A percentile compares a stretch with the other conserved stretches of the same genome.
These are phyloP conservation scores for Parastagonospora avenae DNA, from an alignment of 2,329 filamentous ascomycete species.

Conservation along the genomic window DNA sequence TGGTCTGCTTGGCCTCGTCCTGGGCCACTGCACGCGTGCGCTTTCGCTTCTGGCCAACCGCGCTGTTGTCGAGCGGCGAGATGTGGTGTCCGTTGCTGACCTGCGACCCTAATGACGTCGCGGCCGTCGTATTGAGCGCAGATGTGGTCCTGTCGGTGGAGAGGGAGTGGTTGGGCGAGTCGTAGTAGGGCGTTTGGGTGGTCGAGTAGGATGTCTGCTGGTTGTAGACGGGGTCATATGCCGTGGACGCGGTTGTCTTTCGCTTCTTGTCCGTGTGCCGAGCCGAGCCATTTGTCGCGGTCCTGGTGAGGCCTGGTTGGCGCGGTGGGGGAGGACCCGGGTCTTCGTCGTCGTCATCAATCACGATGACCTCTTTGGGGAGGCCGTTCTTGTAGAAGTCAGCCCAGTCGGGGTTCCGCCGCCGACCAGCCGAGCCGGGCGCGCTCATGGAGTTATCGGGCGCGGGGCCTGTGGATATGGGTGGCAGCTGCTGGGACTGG, in stretches of 20 bases:
- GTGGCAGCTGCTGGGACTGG: slow-evolving; percentile 40
- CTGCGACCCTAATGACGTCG: slow-evolving; percentile 80
- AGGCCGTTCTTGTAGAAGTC: slow-evolving; percentile 53
- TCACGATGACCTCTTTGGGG: slow-evolving; percentile 58
- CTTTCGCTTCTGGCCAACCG: slow-evolving; percentile 87
- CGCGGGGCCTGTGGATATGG: slow-evolving; percentile 24
- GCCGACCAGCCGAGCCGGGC: slow-evolving; percentile 20
- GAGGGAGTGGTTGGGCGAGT: slow-evolving; percentile 70
- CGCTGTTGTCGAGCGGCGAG: slow-evolving; percentile 62
- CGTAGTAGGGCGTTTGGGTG: slow-evolving; percentile 72
- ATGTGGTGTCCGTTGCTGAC: slow-evolving; percentile 66
- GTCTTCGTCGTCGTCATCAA: slow-evolving; percentile 55
- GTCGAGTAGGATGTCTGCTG: slow-evolving; percentile 73
- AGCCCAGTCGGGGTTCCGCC: slow-evolving; percentile 47
- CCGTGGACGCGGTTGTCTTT: slow-evolving; percentile 66
- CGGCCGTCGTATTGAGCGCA: slow-evolving; percentile 80
- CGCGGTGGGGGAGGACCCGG: slow-evolving; percentile 25
- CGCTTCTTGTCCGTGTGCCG: slow-evolving; percentile 73
- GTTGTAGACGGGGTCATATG: slow-evolving; percentile 75
- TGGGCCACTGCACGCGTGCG: slow-evolving; percentile 80
- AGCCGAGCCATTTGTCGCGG: slow-evolving; percentile 50
- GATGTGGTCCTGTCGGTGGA: slow-evolving; percentile 86
- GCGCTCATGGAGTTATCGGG: slow-evolving; percentile 32
- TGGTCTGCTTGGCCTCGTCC: slow-evolving; percentile 72
- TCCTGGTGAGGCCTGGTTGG: slow-evolving; percentile 27